phyloP scores from a whole-genome alignment of 2,329 filamentous ascomycete genomes.

The Cladosporium sp. region DNA sequence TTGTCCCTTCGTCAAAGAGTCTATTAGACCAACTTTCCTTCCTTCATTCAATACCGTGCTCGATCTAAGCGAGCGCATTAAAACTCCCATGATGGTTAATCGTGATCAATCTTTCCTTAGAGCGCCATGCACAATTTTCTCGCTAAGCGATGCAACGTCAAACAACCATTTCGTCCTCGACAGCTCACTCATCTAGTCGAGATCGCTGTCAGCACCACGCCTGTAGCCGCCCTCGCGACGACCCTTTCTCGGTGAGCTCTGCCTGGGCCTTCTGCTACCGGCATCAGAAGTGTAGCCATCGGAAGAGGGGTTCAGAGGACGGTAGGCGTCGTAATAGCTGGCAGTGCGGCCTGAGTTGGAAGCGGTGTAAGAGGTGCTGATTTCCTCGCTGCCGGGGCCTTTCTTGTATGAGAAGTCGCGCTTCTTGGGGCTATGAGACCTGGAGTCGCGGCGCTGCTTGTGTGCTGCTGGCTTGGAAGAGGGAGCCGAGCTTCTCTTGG shows the following conservation, averaged over 20 bases:
- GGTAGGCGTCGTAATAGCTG: conserved; percentile 35
- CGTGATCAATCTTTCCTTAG: conserved; percentile 5
- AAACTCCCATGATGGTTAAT: neutral
- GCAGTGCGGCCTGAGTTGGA: conserved; percentile 17
- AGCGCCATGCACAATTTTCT: neutral
- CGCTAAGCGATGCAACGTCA: neutral
- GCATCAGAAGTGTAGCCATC: conserved; percentile 19
- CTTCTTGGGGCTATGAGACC: conserved; percentile 31
- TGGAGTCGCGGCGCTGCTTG: conserved; percentile 25
- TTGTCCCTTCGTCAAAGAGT: conserved; percentile 8
- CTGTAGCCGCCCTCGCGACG: conserved; percentile 27
- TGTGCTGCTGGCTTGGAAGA: conserved; percentile 27
- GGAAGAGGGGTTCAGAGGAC: conserved; percentile 24
- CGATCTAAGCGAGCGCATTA: neutral
- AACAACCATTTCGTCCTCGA: neutral
- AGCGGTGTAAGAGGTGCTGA: conserved; percentile 39
- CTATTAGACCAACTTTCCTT: neutral
- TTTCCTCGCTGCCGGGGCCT: conserved; percentile 29
- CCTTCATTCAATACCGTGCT: neutral
- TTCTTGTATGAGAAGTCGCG: conserved; percentile 32
- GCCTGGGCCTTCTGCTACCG: conserved; percentile 20
- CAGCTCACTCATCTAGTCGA: conserved; percentile 17
- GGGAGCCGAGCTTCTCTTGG: conserved; percentile 22
- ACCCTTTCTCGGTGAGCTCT: conserved; percentile 33
- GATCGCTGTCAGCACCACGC: conserved; percentile 25